These are phyloP conservation scores for Pedinophyceae sp. DNA, from an alignment of 139 green algal species.

Conservation along the genomic window DNA sequence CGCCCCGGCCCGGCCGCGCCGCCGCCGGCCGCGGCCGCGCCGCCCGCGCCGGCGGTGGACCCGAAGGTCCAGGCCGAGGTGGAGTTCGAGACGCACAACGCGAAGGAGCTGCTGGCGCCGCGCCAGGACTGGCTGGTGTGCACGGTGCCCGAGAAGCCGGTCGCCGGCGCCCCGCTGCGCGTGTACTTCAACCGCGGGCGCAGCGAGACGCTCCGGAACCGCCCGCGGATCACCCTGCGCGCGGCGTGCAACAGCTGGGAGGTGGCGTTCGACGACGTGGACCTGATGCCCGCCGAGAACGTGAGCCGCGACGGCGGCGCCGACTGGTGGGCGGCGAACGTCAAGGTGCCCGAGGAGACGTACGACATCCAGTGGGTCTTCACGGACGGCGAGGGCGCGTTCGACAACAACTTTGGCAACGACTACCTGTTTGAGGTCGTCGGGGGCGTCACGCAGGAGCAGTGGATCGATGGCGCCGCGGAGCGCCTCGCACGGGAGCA, in stretches of 20 bases:
- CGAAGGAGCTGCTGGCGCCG: too few species aligned
- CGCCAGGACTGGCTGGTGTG: too few species aligned
- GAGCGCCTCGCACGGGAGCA: too few species aligned
- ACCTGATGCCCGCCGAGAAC: constrained; percentile 15
- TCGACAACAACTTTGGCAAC: constrained; percentile 36
- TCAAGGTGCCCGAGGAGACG: constrained; percentile 32
- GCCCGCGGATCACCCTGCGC: constrained; percentile 25
- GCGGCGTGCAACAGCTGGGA: constrained; percentile 58
- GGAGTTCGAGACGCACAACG: too few species aligned
- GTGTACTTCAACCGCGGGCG: constrained; percentile 51
- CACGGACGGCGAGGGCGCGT: constrained; percentile 31
- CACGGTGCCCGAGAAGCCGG: constrained; percentile 42
- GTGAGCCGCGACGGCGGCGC: background rate
- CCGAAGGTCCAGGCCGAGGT: too few species aligned
- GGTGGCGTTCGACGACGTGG: constrained; percentile 22
- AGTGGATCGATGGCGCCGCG: constrained; percentile 34
- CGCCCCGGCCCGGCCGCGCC: too few species aligned
- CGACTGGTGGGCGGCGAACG: background rate
- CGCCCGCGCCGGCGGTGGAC: too few species aligned
- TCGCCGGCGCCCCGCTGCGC: constrained; percentile 34
- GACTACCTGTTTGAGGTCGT: constrained; percentile 34
- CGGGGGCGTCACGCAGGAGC: constrained; percentile 27
- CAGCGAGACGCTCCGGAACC: constrained; percentile 34
- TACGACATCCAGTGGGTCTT: constrained; percentile 74
- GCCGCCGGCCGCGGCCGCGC: too few species aligned